Conservation (phyloP, 176 grass and related monocot species). For the Leersia perrieri region DNA sequence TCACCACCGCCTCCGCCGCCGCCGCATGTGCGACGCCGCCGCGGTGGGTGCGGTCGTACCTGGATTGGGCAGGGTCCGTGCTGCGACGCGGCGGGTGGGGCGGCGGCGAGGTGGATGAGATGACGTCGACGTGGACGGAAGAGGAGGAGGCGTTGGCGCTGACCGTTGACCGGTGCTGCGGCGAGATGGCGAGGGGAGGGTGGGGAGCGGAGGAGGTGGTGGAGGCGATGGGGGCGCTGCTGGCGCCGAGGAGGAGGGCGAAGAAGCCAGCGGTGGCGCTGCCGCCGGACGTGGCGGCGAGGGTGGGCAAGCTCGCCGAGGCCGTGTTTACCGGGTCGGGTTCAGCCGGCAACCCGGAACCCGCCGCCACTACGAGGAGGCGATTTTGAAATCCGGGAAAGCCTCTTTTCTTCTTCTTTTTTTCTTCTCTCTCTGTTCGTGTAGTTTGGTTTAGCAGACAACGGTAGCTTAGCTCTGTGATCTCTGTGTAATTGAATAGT, state of each 20-base stretch:
- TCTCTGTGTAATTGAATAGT: not conserved
- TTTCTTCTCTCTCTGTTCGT: not conserved
- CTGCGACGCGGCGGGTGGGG: conserved; percentile 58
- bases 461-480: not conserved
- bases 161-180: conserved; percentile 57
- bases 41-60: conserved; percentile 47
- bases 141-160: conserved; percentile 25
- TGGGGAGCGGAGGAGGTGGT: conserved; percentile 74
- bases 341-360: conserved; percentile 10
- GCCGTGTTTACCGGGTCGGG: conserved; percentile 23
- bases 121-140: conserved; percentile 39
- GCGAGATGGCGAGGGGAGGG: conserved; percentile 49
- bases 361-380: conserved; percentile 10
- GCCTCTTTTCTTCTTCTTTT: not conserved
- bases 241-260: conserved; percentile 31
- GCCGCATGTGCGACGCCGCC: not conserved
- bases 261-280: conserved; percentile 45
- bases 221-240: conserved; percentile 49
- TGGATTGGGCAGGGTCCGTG: conserved; percentile 42
- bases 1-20: not conserved
- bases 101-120: conserved; percentile 58
- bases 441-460: not conserved
- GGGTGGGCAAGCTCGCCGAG: conserved; percentile 55
- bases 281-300: conserved; percentile 59
- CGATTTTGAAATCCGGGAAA: conserved; percentile 29